Evolutionary conservation across 805 yeast species (phyloP), one percentile per base, ranked within the genome.

Genomic region (Metschnikowia picachoensis): DNA sequence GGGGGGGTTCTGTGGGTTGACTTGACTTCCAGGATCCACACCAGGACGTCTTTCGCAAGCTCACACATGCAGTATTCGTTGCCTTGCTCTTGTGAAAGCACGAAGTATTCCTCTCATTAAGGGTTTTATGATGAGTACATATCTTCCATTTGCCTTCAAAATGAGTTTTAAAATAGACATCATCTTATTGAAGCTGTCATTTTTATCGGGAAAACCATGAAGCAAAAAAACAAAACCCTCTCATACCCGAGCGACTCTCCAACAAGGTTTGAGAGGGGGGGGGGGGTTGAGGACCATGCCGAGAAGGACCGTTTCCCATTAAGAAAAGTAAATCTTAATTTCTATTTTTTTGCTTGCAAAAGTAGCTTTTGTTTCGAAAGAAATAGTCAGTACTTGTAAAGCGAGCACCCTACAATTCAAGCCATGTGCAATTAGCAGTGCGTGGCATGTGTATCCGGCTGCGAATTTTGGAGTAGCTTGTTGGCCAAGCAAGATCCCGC

Each of bases 151-250:
- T 49, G 14, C 50, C 46, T 2, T 52, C 53, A 38, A 59, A 63
- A 15, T 42, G 50, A 8, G 44, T 38, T 27, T 48, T 41, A 71
- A 36, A 10, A 48, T 14, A 1, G 66, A 65, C 51, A 57, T 44
- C 7, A 65, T 37, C 11, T 52, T 59, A 34, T 58, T 47, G 48
- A 54, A 70, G 12, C 67, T 56, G 28, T 60, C 49, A 46, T 65
- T 60, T 35, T 62, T 60, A 49, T 71, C 76, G 4, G 76, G 76
- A 44, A 71, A 71, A 4, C 72, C 73, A 48, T 68, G 73, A 17
- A 67, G 35, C 28, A 67, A 49, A 13, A 68, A 35, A 13, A 68
- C 51, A 7, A 65, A 7, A 65, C 56, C 16, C 62, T 48, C 28
- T 49, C 35, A 36, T 49, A 49, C 16, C 34, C 36, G 6, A 20